Evolutionary conservation across 2,329 filamentous ascomycete species (phyloP), one percentile per base, ranked within the genome.

Genomic region (Beauveria caledonica): DNA sequence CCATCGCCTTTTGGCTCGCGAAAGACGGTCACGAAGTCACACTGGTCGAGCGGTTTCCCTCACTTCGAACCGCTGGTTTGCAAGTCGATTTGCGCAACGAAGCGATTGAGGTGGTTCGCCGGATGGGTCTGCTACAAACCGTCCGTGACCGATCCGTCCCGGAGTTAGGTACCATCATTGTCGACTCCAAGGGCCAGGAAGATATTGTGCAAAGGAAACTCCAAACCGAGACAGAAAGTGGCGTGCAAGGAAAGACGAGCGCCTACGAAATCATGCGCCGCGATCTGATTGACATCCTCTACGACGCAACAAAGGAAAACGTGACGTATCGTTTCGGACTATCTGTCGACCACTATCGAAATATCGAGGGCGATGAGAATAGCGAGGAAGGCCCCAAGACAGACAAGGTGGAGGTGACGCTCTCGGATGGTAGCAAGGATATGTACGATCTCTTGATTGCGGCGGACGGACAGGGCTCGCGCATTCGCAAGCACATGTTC

Each of bases 221-320:
- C 74, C 3, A 70, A 68, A 5, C 72, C 82, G 40, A 69, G 67
- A 36, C 70, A 69, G 44, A 78, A 76, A 67, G 73, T 56, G 76
- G 77, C 0, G 64, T 64, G 27, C 77, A 80, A 63, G 68, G 66
- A 3, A 67, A 82, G 36, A 81, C 79, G 1, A 77, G 75, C 58
- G 81, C 85, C 61, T 84, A 75, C 63, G 83, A 86, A 69, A 80
- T 86, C 54, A 79, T 85, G 74, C 73, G 82, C 2, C 80, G 79
- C 1, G 80, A 84, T 58, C 66, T 86, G n/a, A 74, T 77, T 0
- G 67, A 72, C 3, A 70, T 85, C 1, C 65, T 85, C 3, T 79
- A 79, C 65, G 73, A 80, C 1, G 70, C 65, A 13, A 73, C 70
- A 19, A 64, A 68, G 17, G 64, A 69, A 25, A 64, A 62, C 13